phyloP scores from a whole-genome alignment of 2,329 filamentous ascomycete genomes.

The Alternaria sp. region DNA sequence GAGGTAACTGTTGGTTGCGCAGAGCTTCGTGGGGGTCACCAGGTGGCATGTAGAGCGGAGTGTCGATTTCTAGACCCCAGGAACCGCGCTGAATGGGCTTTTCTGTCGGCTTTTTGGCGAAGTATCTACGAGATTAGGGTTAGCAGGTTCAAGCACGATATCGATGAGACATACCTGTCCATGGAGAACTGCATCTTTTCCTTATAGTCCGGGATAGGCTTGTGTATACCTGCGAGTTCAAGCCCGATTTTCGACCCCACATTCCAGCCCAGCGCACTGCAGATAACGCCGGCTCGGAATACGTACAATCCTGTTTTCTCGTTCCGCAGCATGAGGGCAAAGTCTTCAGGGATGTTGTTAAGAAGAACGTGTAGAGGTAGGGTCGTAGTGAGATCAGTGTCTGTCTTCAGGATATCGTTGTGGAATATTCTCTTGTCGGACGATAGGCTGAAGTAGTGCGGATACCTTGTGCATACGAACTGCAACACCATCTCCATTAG shows the following conservation, averaged over 20 bases:
- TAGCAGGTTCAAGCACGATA: not conserved
- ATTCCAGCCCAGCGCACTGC: slow-evolving; percentile 83
- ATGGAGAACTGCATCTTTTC: slow-evolving; percentile 89
- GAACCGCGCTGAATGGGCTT: slow-evolving; percentile 83
- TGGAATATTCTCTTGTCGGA: slow-evolving; percentile 64
- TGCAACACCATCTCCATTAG: slow-evolving; percentile 87
- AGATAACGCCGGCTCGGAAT: slow-evolving; percentile 79
- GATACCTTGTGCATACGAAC: slow-evolving; percentile 80
- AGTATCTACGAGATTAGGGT: slow-evolving; percentile 62
- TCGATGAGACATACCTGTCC: slow-evolving; percentile 68
- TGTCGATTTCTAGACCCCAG: slow-evolving; percentile 81
- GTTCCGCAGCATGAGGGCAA: slow-evolving; percentile 77
- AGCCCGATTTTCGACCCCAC: slow-evolving; percentile 76
- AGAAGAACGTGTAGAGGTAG: slow-evolving; percentile 75
- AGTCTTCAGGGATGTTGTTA: slow-evolving; percentile 85
- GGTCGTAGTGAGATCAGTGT: slow-evolving; percentile 66
- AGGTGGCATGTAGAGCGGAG: slow-evolving; percentile 77
- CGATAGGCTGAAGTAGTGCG: slow-evolving; percentile 72
- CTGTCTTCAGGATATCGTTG: slow-evolving; percentile 72
- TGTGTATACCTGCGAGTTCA: slow-evolving; percentile 75
- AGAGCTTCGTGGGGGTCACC: slow-evolving; percentile 70
- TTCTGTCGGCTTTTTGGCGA: slow-evolving; percentile 77
- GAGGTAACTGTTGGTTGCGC: slow-evolving; percentile 62
- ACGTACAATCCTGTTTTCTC: slow-evolving; percentile 75
- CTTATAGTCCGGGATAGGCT: slow-evolving; percentile 80